Base-by-base conservation (phyloP, 768 basidiomycete species). In the Mycena kentingensis region DNA sequence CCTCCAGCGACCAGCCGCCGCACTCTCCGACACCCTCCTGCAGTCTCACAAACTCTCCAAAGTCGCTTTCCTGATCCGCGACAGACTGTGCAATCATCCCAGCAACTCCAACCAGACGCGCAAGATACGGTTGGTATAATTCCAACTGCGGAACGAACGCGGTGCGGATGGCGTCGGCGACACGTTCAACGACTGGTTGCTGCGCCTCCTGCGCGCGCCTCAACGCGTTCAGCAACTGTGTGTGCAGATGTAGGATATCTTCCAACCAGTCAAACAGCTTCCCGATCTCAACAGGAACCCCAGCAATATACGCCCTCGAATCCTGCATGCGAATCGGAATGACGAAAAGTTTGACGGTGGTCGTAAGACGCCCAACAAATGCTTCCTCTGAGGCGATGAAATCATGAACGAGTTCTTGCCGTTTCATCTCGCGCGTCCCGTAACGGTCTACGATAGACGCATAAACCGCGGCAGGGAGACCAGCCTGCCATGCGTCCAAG, bases 231-330 rank as follows among this genome's bases (percentile, higher is more conserved):
- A 78, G 73, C 22, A 97, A 73, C 52, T 85, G 78, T 4, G 74
- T 71, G 59, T 97, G 94, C 2, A 94, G 73, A 48, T 85, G 84
- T 10, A 87, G 75, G 54, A 98, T 90, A 60, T 92, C 90, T 59
- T 95, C 92, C 44, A 95, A 71, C 86, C 90, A 92, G 67, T 94
- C 92, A 54, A 98, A 84, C 19, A 93, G 74, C 11, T 83, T 81
- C 1, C 84, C 77, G 12, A 93, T 76, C 29, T 84, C 78, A 2
- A 72, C 55, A 1, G 93, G 92, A 16, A 98, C 80, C 16, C 93
- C 93, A 1, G 82, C 72, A 31, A 96, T 86, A 91, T 93, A 97
- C 2, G 74, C 65, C 46, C 82, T 82, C 42, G 78, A 84, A 58
- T 86, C 79, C 54, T 85, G 82, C 3, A 82, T 76, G 7, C 90